Evolutionary conservation across 495 filamentous ascomycete genomes (phyloP).

Genomic region (Articulospora tetracladia): DNA sequence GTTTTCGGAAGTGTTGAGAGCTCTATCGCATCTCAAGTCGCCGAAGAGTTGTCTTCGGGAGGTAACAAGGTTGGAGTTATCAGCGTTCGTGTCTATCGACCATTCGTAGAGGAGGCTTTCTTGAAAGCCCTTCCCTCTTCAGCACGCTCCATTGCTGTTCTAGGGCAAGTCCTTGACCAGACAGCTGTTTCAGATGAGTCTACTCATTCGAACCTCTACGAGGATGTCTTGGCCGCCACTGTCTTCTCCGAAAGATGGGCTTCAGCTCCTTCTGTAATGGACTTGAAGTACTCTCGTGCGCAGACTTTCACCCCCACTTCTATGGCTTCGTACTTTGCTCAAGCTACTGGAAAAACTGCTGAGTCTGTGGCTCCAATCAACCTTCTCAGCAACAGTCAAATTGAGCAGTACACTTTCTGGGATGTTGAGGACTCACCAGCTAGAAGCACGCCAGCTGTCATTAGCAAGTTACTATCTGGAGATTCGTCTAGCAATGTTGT

Average conservation of each 20-base stretch:
- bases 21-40: slow-evolving; percentile 79
- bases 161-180: slow-evolving; percentile 55
- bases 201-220: slow-evolving; percentile 77
- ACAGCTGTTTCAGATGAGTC: slow-evolving; percentile 60
- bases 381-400: slow-evolving; percentile 42
- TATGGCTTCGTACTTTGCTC: slow-evolving; percentile 59
- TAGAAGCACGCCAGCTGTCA: slow-evolving; percentile 55
- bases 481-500: slow-evolving; percentile 77
- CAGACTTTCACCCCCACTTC: slow-evolving; percentile 78
- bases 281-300: slow-evolving; percentile 85
- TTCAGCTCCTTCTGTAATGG: slow-evolving; percentile 57
- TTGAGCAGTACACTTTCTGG: slow-evolving; percentile 91
- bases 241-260: slow-evolving; percentile 68
- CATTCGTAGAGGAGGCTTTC: slow-evolving; percentile 93
- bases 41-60: slow-evolving; percentile 62
- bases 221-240: slow-evolving; percentile 81
- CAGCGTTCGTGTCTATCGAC: slow-evolving; percentile 88
- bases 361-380: slow-evolving; percentile 43
- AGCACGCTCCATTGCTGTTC: slow-evolving; percentile 64
- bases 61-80: slow-evolving; percentile 79
- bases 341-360: slow-evolving; percentile 52
- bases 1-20: slow-evolving; percentile 90
- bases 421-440: slow-evolving; percentile 74
- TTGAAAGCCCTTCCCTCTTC: slow-evolving; percentile 72
- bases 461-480: slow-evolving; percentile 69